Evolutionary conservation across 352 stramenopile species (phyloP).

Genomic region (Globisporangium yorkense): DNA sequence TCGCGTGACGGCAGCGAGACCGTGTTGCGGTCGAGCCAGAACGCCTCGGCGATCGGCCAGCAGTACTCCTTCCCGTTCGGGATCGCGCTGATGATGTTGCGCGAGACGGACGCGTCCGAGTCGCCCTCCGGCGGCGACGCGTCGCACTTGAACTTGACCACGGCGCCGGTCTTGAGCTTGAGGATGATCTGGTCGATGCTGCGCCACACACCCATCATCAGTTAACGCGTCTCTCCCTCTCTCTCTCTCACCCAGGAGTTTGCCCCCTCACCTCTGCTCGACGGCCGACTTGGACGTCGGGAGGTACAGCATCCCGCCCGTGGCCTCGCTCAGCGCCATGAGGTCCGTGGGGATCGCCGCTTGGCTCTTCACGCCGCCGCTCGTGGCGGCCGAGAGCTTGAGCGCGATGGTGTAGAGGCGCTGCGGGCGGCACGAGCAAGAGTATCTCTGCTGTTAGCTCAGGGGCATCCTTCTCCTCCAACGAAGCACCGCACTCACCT

Average conservation of each 20-base stretch:
- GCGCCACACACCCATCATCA: background rate
- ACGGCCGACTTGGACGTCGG: slow-evolving; percentile 73
- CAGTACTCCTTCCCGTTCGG: slow-evolving; percentile 72
- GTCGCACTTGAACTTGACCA: slow-evolving; percentile 81
- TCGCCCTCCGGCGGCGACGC: slow-evolving; percentile 27
- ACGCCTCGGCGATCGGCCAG: slow-evolving; percentile 79
- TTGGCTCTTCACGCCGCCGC: slow-evolving; percentile 35
- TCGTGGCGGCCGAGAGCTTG: slow-evolving; percentile 71
- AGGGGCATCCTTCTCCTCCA: background rate
- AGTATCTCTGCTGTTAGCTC: background rate
- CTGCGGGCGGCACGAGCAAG: slow-evolving; percentile 8
- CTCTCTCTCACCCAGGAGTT: background rate
- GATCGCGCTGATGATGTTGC: slow-evolving; percentile 72
- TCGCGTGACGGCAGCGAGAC: slow-evolving; percentile 64
- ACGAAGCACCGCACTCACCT: slow-evolving; percentile 17
- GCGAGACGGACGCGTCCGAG: slow-evolving; percentile 34
- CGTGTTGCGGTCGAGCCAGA: slow-evolving; percentile 83
- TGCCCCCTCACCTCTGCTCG: slow-evolving; percentile 28
- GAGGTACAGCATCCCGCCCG: slow-evolving; percentile 78
- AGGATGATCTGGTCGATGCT: slow-evolving; percentile 83
- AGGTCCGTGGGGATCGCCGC: slow-evolving; percentile 58
- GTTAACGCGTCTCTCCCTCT: background rate
- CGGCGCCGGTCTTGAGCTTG: slow-evolving; percentile 75
- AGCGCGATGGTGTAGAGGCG: slow-evolving; percentile 75
- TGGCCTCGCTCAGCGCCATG: slow-evolving; percentile 82